Evolutionary conservation across 1,139 yeast genomes (phyloP).

Genomic region (Taphrina communis): DNA sequence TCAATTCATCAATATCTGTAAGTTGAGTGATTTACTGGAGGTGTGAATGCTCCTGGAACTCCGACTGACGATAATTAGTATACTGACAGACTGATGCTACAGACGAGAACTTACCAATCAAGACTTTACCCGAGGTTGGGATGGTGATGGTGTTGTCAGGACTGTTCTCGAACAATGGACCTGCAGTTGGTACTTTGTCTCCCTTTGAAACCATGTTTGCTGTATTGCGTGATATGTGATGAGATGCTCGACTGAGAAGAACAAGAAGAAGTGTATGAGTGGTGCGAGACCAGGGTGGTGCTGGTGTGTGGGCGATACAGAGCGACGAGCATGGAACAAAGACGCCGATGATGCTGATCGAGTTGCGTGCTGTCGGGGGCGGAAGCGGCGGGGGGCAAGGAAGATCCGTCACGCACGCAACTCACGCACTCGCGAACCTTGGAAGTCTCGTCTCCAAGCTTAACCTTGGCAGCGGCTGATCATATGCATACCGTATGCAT

Average conservation of each 20-base stretch:
- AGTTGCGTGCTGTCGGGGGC: background rate
- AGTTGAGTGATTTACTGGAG: slow-evolving; percentile 1
- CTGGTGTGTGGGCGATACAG: background rate
- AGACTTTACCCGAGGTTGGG: slow-evolving; percentile 36
- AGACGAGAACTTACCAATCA: slow-evolving; percentile 5
- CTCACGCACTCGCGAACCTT: no score
- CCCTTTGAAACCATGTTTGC: slow-evolving; percentile 21
- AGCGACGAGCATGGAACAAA: background rate
- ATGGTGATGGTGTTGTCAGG: slow-evolving; percentile 39
- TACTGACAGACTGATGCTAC: background rate
- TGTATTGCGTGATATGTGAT: background rate
- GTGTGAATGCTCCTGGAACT: slow-evolving; percentile 65
- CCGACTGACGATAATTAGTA: slow-evolving; percentile 63
- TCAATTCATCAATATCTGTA: background rate
- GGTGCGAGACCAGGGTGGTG: background rate
- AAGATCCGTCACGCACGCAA: no score
- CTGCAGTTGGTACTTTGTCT: slow-evolving; percentile 29
- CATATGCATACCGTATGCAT: no score
- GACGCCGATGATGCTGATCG: background rate
- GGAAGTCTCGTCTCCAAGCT: no score
- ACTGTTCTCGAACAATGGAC: slow-evolving; percentile 37
- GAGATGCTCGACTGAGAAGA: background rate
- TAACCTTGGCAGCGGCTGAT: no score
- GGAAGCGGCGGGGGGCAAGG: slow-evolving; percentile 1
- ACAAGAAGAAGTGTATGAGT: no score